Base-by-base conservation (phyloP, 768 basidiomycete genomes). In the Infundibulicybe gibba region DNA sequence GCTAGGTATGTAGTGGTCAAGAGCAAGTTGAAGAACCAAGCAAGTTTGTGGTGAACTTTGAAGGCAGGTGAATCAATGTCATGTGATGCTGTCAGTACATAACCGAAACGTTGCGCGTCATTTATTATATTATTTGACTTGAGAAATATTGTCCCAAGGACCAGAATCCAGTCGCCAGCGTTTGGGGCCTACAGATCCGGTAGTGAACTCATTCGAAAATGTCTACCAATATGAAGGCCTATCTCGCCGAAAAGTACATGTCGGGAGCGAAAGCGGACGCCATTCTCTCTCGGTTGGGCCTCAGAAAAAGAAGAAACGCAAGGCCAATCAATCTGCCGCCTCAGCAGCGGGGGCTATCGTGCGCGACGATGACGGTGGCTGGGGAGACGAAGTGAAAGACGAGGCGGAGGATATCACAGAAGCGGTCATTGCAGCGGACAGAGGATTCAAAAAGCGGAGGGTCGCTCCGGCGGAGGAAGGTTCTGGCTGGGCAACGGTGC, bases 221-320 rank as follows among this genome's bases (percentile, higher is more conserved):
- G 74, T 66, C 76, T 13, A 25, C 25, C 25, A 61, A 66, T 48
- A 76, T 94, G 71, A 85, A 92, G 62, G 74, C 89, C 17, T 94
- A 94, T 62, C 77, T 94, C 14, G 91, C 91, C 0, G 79, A 85
- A 53, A 91, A 90, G 52, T 98, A 98, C 71, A 95, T 97, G 94
- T 85, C 93, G 5, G 95, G 95, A 1, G 83, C 91, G 0, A 98
- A 97, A 59, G 93, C 94, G 2, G 95, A 97, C 55, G 94, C 92
- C 5, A 98, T 98, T 52, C 75, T 97, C 6, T 74, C 93, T 3
- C 80, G 81, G 63, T 77, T 0, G 72, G 67, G 2, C 68, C 70
- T 0, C 76, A 75, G 61, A 86, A 85, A 66, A 89, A 86, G 70
- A 91, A 90, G 75, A 91, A 88, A 66, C 77, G 83, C 44, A 88